Conservation (phyloP, 2,329 filamentous ascomycete genomes). For the Alternaria arbusti region DNA sequence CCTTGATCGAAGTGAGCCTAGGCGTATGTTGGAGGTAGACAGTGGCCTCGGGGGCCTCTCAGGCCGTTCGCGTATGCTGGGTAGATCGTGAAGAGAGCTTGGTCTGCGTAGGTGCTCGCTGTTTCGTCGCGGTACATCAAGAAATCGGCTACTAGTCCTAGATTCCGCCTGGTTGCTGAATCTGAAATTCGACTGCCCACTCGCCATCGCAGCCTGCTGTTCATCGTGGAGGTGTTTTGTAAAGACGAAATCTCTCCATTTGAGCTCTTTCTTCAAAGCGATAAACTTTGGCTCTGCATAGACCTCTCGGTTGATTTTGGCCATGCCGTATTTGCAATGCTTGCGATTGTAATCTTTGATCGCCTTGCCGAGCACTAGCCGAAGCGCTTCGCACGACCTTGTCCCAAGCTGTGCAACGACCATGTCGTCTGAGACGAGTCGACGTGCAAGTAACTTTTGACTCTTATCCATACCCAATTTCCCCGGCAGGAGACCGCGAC, state of each 20-base stretch:
- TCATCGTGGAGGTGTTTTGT: background rate
- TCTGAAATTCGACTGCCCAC: background rate
- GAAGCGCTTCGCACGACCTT: background rate
- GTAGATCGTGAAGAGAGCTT: background rate
- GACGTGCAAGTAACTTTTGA: slow-evolving; percentile 3
- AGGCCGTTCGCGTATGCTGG: background rate
- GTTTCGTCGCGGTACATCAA: background rate
- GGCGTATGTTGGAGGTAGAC: background rate
- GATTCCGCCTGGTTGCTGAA: background rate
- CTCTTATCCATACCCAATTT: background rate
- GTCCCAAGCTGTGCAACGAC: background rate
- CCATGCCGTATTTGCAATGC: slow-evolving; percentile 3
- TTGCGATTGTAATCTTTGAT: background rate
- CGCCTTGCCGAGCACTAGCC: background rate
- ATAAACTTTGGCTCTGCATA: background rate
- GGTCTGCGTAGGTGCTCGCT: background rate
- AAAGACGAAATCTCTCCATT: background rate
- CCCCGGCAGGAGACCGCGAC: background rate
- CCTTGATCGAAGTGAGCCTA: background rate
- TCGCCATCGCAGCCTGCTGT: background rate
- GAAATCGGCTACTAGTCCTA: background rate
- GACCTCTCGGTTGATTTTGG: background rate
- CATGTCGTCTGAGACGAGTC: slow-evolving; percentile 8
- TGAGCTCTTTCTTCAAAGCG: background rate
- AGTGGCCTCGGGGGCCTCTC: background rate